These are phyloP conservation scores for Pseudogymnoascus sp. DNA, from an alignment of 2,329 filamentous ascomycete species.

Conservation along the genomic window DNA sequence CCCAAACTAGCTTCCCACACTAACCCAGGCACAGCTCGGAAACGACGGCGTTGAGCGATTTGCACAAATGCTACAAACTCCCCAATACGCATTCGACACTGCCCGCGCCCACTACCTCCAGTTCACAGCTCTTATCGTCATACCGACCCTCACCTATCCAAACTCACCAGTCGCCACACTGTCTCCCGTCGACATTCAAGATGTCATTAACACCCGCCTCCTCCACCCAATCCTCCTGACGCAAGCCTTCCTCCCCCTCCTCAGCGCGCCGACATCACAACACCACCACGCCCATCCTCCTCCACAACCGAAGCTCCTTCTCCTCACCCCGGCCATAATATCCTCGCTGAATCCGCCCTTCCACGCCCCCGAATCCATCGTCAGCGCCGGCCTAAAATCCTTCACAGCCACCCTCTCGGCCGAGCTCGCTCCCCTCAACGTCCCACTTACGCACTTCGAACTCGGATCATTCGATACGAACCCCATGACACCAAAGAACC, in stretches of 20 bases:
- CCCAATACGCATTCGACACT: slow-evolving; percentile 69
- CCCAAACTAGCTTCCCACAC: slow-evolving; percentile 12
- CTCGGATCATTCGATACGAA: slow-evolving; percentile 83
- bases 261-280: slow-evolving; percentile 48
- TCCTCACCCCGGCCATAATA: slow-evolving; percentile 74
- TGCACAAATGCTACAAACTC: slow-evolving; percentile 61
- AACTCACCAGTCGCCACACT: slow-evolving; percentile 80
- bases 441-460: slow-evolving; percentile 80
- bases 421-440: slow-evolving; percentile 68
- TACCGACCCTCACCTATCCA: slow-evolving; percentile 74
- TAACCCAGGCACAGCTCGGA: slow-evolving; percentile 55
- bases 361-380: slow-evolving; percentile 76
- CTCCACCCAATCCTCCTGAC: slow-evolving; percentile 82
- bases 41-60: slow-evolving; percentile 66
- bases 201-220: slow-evolving; percentile 86
- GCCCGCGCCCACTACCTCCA: slow-evolving; percentile 69
- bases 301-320: slow-evolving; percentile 54
- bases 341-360: slow-evolving; percentile 73
- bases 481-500: slow-evolving; percentile 40
- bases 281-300: slow-evolving; percentile 25
- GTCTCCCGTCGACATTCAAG: slow-evolving; percentile 74
- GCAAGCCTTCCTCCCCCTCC: slow-evolving; percentile 78
- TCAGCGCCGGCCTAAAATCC: slow-evolving; percentile 79
- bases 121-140: slow-evolving; percentile 73
- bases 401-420: slow-evolving; percentile 74